Conservation (phyloP, 805 yeast genomes). For the Hanseniaspora lachancei region DNA sequence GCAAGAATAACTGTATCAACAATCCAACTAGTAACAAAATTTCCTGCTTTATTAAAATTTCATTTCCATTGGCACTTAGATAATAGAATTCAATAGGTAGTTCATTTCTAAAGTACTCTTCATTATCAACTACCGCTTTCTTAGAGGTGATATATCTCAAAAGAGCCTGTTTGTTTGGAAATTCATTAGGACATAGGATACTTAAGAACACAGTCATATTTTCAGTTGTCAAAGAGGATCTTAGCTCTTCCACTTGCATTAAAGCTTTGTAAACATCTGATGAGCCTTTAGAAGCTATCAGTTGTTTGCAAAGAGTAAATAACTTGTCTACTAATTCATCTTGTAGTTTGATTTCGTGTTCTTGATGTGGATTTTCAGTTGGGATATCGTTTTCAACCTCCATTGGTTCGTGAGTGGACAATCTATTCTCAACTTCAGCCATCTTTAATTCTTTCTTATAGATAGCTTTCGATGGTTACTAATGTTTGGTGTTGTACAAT, state of each 20-base stretch:
- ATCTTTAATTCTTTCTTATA: background rate
- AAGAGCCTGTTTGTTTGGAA: constrained; percentile 33
- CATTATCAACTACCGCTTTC: constrained; percentile 28
- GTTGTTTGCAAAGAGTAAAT: constrained; percentile 25
- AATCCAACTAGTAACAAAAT: constrained; percentile 67
- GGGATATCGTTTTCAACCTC: constrained; percentile 18
- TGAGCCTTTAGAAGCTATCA: constrained; percentile 47
- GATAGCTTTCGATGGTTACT: no score
- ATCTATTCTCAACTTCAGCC: background rate
- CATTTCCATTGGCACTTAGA: constrained; percentile 19
- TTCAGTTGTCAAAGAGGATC: constrained; percentile 47
- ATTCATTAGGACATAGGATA: constrained; percentile 40
- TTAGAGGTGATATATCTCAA: constrained; percentile 28
- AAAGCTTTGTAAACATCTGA: constrained; percentile 77
- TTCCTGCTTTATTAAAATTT: constrained; percentile 51
- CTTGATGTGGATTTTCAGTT: constrained; percentile 14
- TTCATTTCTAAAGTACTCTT: constrained; percentile 20
- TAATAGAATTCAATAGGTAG: constrained; percentile 26
- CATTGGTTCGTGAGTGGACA: constrained; percentile 14
- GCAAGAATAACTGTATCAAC: constrained; percentile 60
- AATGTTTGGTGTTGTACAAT: constrained; percentile 12
- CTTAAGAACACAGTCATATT: constrained; percentile 45
- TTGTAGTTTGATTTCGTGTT: constrained; percentile 19
- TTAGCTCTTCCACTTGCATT: constrained; percentile 64
- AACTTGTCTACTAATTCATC: constrained; percentile 25